Conservation (phyloP, 768 basidiomycete genomes). For the Pisolithus tinctorius region DNA sequence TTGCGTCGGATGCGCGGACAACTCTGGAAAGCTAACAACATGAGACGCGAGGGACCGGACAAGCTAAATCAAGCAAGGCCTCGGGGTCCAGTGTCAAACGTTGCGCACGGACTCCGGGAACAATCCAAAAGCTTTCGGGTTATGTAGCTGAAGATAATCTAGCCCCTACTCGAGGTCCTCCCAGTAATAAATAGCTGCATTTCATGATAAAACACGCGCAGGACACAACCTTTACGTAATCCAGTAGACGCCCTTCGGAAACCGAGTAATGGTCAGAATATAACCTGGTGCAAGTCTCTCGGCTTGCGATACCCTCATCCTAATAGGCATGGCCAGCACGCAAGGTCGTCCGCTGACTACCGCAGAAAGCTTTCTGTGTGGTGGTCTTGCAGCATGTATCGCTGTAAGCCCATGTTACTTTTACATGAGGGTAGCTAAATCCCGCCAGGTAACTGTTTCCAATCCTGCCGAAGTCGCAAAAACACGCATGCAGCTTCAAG, state of each 20-base stretch:
- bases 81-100: too few species aligned
- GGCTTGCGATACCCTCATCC: not conserved
- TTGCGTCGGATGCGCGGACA: not conserved
- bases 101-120: too few species aligned
- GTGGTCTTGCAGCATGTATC: slow-evolving; percentile 86
- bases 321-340: slow-evolving; percentile 10
- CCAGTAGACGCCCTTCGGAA: too few species aligned
- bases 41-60: too few species aligned
- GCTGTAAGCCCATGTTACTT: slow-evolving; percentile 45
- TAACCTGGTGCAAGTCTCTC: not conserved
- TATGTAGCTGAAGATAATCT: too few species aligned
- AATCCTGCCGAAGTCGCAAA: slow-evolving; percentile 78
- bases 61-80: too few species aligned
- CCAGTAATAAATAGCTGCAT: too few species aligned
- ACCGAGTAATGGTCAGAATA: not conserved
- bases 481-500: slow-evolving; percentile 93
- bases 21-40: too few species aligned
- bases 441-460: slow-evolving; percentile 65
- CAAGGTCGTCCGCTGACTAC: slow-evolving; percentile 46
- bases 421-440: not conserved
- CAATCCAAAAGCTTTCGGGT: too few species aligned
- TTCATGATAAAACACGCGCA: too few species aligned
- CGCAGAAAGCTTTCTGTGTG: slow-evolving; percentile 78
- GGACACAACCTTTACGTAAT: not conserved
- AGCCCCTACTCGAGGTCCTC: too few species aligned